Conservation (phyloP, 768 basidiomycete species). For the Cantharellus anzutake region DNA sequence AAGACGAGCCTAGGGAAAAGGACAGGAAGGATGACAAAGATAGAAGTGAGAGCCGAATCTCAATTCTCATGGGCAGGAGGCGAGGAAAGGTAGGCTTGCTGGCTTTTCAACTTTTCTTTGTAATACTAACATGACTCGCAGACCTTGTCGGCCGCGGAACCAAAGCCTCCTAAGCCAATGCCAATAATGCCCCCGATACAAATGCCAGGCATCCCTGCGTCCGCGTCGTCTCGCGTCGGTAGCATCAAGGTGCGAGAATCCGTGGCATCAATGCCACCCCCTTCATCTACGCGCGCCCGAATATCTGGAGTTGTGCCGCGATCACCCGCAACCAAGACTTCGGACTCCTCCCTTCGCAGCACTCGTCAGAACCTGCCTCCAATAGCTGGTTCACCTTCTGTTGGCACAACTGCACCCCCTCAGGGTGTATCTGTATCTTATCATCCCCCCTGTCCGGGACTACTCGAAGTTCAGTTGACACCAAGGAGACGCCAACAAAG, state of each 20-base stretch:
- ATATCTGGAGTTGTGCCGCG: conserved; percentile 46
- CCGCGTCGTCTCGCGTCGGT: conserved; percentile 71
- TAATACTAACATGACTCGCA: conserved; percentile 14
- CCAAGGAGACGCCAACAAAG: conserved; percentile 78
- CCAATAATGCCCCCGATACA: conserved; percentile 71
- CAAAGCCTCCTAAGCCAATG: conserved; percentile 39
- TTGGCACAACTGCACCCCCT: conserved; percentile 28
- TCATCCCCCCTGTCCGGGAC: conserved; percentile 3
- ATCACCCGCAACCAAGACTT: conserved; percentile 71
- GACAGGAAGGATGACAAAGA: conserved; percentile 66
- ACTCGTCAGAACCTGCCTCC: conserved; percentile 61
- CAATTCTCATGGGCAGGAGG: conserved; percentile 70
- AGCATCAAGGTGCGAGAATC: conserved; percentile 41
- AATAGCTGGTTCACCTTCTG: conserved; percentile 86
- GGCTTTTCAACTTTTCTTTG: not conserved
- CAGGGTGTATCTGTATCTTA: conserved; percentile 20
- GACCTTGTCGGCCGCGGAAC: conserved; percentile 72
- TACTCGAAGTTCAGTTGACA: not conserved
- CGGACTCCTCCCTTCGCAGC: conserved; percentile 59
- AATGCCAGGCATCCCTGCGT: conserved; percentile 62
- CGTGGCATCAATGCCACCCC: conserved; percentile 22
- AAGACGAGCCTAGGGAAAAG: conserved; percentile 24
- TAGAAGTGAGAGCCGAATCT: conserved; percentile 77
- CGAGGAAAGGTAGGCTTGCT: conserved; percentile 57
- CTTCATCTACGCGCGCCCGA: conserved; percentile 15